phyloP scores from a whole-genome alignment of 2,329 filamentous ascomycete species.

The Hypoxylon sp. region DNA sequence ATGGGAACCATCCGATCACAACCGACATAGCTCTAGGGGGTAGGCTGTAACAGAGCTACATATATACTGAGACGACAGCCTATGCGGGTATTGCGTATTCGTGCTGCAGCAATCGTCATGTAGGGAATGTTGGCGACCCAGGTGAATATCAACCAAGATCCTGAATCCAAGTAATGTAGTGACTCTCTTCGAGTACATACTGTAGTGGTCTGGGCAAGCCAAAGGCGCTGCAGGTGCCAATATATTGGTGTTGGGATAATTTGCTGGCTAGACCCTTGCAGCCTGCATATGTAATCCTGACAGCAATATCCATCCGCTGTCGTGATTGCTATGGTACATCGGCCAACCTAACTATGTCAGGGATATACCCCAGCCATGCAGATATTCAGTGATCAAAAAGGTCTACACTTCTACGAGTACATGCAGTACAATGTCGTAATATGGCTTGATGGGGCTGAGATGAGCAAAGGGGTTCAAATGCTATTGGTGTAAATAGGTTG shows the following conservation, averaged over 20 bases:
- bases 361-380: not conserved
- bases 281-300: slow-evolving; percentile 15
- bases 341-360: not conserved
- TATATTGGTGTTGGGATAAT: slow-evolving; percentile 30
- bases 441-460: slow-evolving; percentile 8
- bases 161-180: not conserved
- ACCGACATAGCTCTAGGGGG: not conserved
- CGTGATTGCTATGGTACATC: slow-evolving; percentile 4
- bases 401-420: slow-evolving; percentile 13
- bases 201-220: slow-evolving; percentile 21
- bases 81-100: not conserved
- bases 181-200: not conserved
- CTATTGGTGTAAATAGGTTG: slow-evolving; percentile 30
- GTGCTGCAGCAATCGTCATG: not conserved
- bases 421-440: slow-evolving; percentile 15
- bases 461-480: not conserved
- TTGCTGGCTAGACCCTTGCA: slow-evolving; percentile 20
- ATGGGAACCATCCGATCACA: slow-evolving; percentile 4
- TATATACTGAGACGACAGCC: not conserved
- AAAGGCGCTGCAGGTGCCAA: slow-evolving; percentile 25
- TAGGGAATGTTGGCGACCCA: not conserved
- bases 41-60: not conserved
- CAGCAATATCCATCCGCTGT: slow-evolving; percentile 9
- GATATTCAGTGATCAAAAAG: slow-evolving; percentile 7
- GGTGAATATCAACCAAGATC: not conserved